Evolutionary conservation across 1,284 basidiomycete species (phyloP).

Genomic region (Entoloma clypeatum): DNA sequence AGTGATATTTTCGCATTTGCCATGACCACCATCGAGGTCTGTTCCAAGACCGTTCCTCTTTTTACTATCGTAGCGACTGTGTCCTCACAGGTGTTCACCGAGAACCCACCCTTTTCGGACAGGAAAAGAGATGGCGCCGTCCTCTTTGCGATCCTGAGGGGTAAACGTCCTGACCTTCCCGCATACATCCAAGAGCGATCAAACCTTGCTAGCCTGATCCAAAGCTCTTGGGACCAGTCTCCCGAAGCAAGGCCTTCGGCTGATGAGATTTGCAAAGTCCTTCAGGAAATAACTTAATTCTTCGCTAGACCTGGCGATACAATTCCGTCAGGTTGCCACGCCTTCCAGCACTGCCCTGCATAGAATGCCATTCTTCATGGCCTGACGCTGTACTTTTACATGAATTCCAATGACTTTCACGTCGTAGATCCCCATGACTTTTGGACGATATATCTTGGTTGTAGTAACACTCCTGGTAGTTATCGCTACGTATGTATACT

Average conservation of each 20-base stretch:
- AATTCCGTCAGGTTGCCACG: too few relatives aligned
- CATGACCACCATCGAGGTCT: constrained; percentile 25
- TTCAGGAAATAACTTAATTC: not conserved
- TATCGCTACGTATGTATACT: too few relatives aligned
- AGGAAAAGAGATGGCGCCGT: constrained; percentile 20
- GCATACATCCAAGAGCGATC: constrained; percentile 1
- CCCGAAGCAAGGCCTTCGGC: constrained; percentile 14
- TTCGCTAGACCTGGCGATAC: too few relatives aligned
- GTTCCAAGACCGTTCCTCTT: not conserved
- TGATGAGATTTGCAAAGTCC: not conserved
- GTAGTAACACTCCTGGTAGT: too few relatives aligned
- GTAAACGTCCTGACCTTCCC: constrained; percentile 19
- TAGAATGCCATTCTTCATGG: too few relatives aligned
- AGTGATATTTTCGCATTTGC: constrained; percentile 25
- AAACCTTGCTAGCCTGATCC: constrained; percentile 11
- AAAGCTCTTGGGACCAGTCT: constrained; percentile 15
- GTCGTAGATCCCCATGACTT: too few relatives aligned
- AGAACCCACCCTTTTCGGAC: constrained; percentile 15
- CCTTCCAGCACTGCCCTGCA: too few relatives aligned
- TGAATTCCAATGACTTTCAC: too few relatives aligned
- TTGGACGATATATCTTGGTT: too few relatives aligned
- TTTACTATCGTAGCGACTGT: not conserved
- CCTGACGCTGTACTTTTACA: too few relatives aligned
- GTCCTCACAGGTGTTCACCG: constrained; percentile 19
- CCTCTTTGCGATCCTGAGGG: constrained; percentile 17